Percentiles rank a stretch among this genome's conserved stretches.
Conservation (phyloP, 73 alveolate genomes). For the Paramecium biaurelia region DNA sequence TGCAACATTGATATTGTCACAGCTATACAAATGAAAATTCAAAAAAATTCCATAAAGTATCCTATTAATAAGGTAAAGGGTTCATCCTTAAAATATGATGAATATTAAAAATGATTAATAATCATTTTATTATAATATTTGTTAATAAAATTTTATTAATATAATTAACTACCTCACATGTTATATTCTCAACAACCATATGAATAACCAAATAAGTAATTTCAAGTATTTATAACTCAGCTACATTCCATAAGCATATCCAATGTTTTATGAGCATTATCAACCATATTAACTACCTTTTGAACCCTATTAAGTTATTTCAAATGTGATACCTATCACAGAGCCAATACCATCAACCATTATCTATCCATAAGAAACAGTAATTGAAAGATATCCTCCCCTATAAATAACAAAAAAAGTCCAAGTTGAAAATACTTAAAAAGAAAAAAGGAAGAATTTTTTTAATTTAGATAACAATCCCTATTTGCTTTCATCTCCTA, state of each 20-base stretch:
- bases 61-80: slow-evolving; percentile 58
- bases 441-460: not conserved
- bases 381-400: not conserved
- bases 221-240: not conserved
- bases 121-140: not conserved
- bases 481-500: not conserved
- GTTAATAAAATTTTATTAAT: not conserved
- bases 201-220: not conserved
- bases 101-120: not conserved
- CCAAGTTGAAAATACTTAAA: not conserved
- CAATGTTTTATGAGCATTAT: not conserved
- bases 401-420: not conserved
- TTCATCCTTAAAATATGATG: not conserved
- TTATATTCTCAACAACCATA: not conserved
- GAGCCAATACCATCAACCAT: not conserved
- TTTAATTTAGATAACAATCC: not conserved
- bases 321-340: not conserved
- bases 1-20: slow-evolving; percentile 52
- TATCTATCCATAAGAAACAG: not conserved
- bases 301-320: not conserved
- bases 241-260: not conserved
- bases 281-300: not conserved
- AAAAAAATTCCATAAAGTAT: slow-evolving; percentile 51
- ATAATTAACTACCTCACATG: not conserved
- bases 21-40: slow-evolving; percentile 45